Percentiles rank a stretch among this genome's conserved stretches.
Conservation (phyloP, 2,329 filamentous ascomycete genomes). For the Aspergillus felis region DNA sequence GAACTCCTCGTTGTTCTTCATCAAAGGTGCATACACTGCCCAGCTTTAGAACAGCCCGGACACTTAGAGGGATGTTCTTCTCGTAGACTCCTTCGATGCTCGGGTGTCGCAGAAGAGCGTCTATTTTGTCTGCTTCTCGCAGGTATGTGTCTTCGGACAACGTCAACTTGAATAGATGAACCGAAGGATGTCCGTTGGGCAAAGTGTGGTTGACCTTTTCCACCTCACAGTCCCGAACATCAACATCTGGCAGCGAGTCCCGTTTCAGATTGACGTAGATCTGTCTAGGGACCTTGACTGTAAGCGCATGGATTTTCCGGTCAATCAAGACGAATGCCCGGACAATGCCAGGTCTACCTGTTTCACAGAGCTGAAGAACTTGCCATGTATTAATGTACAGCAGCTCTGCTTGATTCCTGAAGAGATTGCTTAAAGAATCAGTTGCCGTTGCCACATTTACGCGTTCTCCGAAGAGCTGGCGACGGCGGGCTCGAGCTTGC, state of each 20-base stretch:
- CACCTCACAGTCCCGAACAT: constrained; percentile 78
- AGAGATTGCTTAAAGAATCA: constrained; percentile 65
- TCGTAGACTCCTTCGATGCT: constrained; percentile 98
- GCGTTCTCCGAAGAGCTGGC: constrained; percentile 90
- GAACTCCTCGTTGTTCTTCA: constrained; percentile 79
- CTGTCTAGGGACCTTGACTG: constrained; percentile 81
- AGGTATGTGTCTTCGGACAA: constrained; percentile 87
- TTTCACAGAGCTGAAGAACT: constrained; percentile 78
- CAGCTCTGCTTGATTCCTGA: constrained; percentile 87
- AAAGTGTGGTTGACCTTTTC: constrained; percentile 92
- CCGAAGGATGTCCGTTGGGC: constrained; percentile 90
- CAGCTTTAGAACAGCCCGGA: constrained; percentile 81
- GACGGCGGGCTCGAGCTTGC: constrained; percentile 75
- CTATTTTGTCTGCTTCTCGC: constrained; percentile 76
- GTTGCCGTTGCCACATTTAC: constrained; percentile 55
- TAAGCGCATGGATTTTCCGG: constrained; percentile 81
- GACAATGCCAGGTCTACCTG: constrained; percentile 81
- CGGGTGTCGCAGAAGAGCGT: constrained; percentile 79
- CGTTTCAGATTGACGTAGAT: constrained; percentile 89
- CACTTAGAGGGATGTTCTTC: constrained; percentile 80
- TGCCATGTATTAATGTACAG: constrained; percentile 95
- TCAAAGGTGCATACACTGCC: constrained; percentile 94
- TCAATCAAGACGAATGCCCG: constrained; percentile 89
- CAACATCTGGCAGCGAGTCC: constrained; percentile 81
- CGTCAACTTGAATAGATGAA: constrained; percentile 89